A percentile compares a stretch with the other conserved stretches of the same genome.
phyloP scores from a whole-genome alignment of 2,329 filamentous ascomycete genomes.

The Huntiella savannae region DNA sequence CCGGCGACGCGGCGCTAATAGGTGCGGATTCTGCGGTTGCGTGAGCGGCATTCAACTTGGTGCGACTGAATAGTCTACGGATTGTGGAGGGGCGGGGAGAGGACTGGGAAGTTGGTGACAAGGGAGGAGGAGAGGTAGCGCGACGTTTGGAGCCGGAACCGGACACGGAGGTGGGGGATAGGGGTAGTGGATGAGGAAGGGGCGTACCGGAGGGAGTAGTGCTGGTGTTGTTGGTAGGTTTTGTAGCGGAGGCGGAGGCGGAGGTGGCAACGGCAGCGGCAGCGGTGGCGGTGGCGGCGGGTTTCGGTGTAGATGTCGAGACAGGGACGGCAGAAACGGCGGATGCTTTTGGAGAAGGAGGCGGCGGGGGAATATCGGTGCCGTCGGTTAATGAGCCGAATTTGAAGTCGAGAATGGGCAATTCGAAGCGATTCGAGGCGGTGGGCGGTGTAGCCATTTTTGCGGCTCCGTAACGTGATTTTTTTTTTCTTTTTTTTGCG shows the following conservation, averaged over 20 bases:
- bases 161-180: slow-evolving; percentile 12
- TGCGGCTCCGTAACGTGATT: not conserved
- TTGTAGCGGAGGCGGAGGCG: not conserved
- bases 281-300: not conserved
- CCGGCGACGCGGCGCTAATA: slow-evolving; percentile 12
- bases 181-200: slow-evolving; percentile 10
- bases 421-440: slow-evolving; percentile 25
- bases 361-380: slow-evolving; percentile 39
- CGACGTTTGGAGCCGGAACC: slow-evolving; percentile 26
- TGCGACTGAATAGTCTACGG: slow-evolving; percentile 37
- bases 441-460: slow-evolving; percentile 8
- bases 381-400: slow-evolving; percentile 41
- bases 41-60: slow-evolving; percentile 34
- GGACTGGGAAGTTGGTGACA: slow-evolving; percentile 26
- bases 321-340: not conserved
- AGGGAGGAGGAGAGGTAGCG: slow-evolving; percentile 28
- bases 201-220: slow-evolving; percentile 15
- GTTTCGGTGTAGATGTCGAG: not conserved
- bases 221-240: not conserved
- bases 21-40: slow-evolving; percentile 23
- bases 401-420: slow-evolving; percentile 38
- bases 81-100: slow-evolving; percentile 36
- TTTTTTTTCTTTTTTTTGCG: not conserved
- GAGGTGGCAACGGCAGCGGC: slow-evolving; percentile 2
- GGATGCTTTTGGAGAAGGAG: slow-evolving; percentile 28